A percentile compares a stretch with the other conserved stretches of the same genome.
phyloP scores from a whole-genome alignment of 805 yeast species.

The Candida tibetensis region DNA sequence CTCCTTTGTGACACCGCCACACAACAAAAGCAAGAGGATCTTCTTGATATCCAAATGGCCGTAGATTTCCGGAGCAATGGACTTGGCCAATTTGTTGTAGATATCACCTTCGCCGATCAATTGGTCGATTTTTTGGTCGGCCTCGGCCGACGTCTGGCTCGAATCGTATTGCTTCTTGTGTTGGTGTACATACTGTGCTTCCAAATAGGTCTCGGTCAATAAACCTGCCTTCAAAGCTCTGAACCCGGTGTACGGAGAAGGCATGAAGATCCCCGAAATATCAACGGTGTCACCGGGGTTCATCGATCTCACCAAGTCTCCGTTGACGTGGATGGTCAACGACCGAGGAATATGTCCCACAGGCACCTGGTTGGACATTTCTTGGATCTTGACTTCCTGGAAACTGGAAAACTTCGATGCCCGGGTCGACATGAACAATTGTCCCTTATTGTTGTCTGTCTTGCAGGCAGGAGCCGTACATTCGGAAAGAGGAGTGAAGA shows the following conservation, averaged over 20 bases:
- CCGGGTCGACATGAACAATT: conserved; percentile 86
- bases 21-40: conserved; percentile 75
- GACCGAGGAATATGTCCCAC: conserved; percentile 96
- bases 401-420: conserved; percentile 94
- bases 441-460: conserved; percentile 80
- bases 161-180: conserved; percentile 85
- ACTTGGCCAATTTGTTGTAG: conserved; percentile 75
- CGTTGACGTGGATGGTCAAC: conserved; percentile 83
- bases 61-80: conserved; percentile 96
- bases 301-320: conserved; percentile 81
- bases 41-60: conserved; percentile 95
- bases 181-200: conserved; percentile 80
- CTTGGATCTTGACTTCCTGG: conserved; percentile 95
- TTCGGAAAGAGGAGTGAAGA: conserved; percentile 82
- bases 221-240: conserved; percentile 90
- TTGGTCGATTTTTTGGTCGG: conserved; percentile 52
- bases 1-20: conserved; percentile 94
- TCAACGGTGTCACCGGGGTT: conserved; percentile 96
- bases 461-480: conserved; percentile 82
- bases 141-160: conserved; percentile 54
- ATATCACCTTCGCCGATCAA: conserved; percentile 63
- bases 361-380: conserved; percentile 93
- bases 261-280: conserved; percentile 87
- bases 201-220: conserved; percentile 88
- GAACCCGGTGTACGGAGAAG: conserved; percentile 94